Conservation (phyloP, 441 rosid species). For the Adansonia gregorii region DNA sequence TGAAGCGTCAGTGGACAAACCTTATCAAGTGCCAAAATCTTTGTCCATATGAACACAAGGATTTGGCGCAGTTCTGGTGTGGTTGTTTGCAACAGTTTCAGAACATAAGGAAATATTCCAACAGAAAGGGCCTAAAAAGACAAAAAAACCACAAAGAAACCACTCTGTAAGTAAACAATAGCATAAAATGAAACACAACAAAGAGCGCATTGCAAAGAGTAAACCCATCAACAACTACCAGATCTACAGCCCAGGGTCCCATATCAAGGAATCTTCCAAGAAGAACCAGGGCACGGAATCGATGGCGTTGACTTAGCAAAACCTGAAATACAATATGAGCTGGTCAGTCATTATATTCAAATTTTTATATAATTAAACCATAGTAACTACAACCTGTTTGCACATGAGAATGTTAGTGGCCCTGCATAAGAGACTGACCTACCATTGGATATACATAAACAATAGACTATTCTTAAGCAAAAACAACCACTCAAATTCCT, state of each 20-base stretch:
- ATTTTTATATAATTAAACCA: neutral
- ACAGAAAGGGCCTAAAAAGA: slow-evolving; percentile 88
- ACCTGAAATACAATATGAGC: slow-evolving; percentile 58
- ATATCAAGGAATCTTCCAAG: slow-evolving; percentile 99
- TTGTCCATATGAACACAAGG: slow-evolving; percentile 99
- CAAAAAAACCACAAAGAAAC: neutral
- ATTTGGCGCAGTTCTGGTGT: slow-evolving; percentile 93
- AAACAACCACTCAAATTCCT: neutral
- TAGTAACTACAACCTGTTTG: neutral
- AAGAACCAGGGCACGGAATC: slow-evolving; percentile 95
- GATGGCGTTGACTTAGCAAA: slow-evolving; percentile 97
- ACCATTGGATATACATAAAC: neutral
- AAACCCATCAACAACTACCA: slow-evolving; percentile 55
- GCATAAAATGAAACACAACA: slow-evolving; percentile 28
- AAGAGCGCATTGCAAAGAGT: slow-evolving; percentile 20
- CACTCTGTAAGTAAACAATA: slow-evolving; percentile 28
- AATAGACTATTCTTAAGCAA: neutral
- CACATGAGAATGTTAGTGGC: neutral
- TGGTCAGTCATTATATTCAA: slow-evolving; percentile 2
- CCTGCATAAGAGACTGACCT: neutral
- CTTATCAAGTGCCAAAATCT: slow-evolving; percentile 99
- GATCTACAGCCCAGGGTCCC: slow-evolving; percentile 99
- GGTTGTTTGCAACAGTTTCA: slow-evolving; percentile 93
- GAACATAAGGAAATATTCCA: slow-evolving; percentile 96
- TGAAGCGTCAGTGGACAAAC: slow-evolving; percentile 42